phyloP scores from a whole-genome alignment of 176 grass and related monocot species.

The Chloris gayana region DNA sequence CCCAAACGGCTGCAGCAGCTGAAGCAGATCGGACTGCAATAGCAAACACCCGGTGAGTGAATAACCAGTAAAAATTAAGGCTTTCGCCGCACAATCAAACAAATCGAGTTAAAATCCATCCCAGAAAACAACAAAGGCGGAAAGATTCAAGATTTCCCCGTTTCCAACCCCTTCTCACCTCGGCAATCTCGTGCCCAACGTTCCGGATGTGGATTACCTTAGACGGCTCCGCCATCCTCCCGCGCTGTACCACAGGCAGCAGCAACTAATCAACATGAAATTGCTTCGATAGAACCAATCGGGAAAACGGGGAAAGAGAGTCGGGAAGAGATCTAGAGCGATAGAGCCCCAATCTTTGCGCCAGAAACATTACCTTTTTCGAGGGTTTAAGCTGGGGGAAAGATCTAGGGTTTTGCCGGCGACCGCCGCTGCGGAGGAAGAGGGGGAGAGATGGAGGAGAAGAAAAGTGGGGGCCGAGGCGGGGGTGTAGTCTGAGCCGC shows the following conservation, averaged over 20 bases:
- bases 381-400: slow-evolving; percentile 30
- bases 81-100: neutral
- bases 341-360: neutral
- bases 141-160: slow-evolving; percentile 23
- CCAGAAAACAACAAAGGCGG: neutral
- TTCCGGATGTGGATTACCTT: slow-evolving; percentile 98
- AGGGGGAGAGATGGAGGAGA: neutral
- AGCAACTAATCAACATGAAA: slow-evolving; percentile 10
- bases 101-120: neutral
- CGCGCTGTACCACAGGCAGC: slow-evolving; percentile 8
- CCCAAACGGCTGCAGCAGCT: slow-evolving; percentile 93
- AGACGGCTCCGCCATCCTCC: slow-evolving; percentile 88
- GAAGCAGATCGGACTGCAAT: slow-evolving; percentile 75
- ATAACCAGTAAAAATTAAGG: neutral
- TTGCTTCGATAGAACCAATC: neutral
- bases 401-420: slow-evolving; percentile 43
- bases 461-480: neutral
- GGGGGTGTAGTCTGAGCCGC: too few species aligned
- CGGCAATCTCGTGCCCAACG: slow-evolving; percentile 90
- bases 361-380: slow-evolving; percentile 19
- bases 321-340: slow-evolving; percentile 15
- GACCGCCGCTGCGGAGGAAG: neutral
- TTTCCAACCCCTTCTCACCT: slow-evolving; percentile 46
- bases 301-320: neutral
- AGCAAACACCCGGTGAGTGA: neutral